A percentile compares a stretch with the other conserved stretches of the same genome.
These are phyloP conservation scores for Corymbia citriodora DNA, from an alignment of 441 rosid genomes.

Conservation along the genomic window DNA sequence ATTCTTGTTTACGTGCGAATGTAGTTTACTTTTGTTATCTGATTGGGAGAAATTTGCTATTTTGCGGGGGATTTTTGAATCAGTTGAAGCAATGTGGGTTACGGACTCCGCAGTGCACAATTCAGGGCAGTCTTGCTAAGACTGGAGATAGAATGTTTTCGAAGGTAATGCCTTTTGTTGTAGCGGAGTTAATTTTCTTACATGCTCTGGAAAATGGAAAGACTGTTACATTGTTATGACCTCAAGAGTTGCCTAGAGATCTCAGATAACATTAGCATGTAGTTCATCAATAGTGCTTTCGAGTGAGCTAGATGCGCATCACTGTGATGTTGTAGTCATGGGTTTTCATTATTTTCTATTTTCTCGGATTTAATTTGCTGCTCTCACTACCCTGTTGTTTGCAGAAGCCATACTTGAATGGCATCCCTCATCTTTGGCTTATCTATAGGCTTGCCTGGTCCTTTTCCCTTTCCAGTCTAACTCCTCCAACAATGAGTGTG, in stretches of 20 bases:
- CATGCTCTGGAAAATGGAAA: not conserved
- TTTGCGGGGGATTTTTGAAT: constrained; percentile 13
- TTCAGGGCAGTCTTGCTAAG: constrained; percentile 68
- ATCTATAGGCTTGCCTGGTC: not conserved
- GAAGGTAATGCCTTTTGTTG: constrained; percentile 29
- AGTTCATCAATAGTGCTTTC: not conserved
- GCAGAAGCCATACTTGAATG: not conserved
- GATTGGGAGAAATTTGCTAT: not conserved
- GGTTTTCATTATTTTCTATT: not conserved
- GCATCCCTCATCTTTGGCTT: not conserved
- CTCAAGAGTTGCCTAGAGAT: not conserved
- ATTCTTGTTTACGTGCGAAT: not conserved
- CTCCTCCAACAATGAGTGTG: not conserved
- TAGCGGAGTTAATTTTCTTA: not conserved
- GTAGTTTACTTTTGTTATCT: not conserved
- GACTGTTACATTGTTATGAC: not conserved
- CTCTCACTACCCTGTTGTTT: not conserved
- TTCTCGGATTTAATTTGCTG: not conserved
- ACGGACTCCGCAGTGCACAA: constrained; percentile 86
- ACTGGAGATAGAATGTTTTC: constrained; percentile 41
- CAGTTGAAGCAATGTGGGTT: constrained; percentile 84
- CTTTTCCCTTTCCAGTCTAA: not conserved
- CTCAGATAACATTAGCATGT: not conserved
- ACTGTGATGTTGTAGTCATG: not conserved
- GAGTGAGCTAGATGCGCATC: not conserved